Percentiles rank a stretch among this genome's conserved stretches.
phyloP scores from a whole-genome alignment of 2,329 filamentous ascomycete species.

The Paecilomyces sp. region DNA sequence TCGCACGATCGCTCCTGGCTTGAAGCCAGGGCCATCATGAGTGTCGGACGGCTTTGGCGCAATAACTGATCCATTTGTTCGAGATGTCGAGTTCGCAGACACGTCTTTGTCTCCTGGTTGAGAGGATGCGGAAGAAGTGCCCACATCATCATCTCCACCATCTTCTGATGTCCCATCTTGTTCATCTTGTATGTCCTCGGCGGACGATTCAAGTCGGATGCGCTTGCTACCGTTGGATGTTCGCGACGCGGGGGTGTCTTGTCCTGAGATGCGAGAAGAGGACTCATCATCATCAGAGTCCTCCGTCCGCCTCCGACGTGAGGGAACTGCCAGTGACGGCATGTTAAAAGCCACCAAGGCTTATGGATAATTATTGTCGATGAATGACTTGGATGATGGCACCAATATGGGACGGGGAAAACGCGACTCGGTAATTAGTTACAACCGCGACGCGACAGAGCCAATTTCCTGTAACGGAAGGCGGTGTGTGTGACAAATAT shows the following conservation, averaged over 20 bases:
- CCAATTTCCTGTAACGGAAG: not conserved
- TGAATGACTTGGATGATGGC: not conserved
- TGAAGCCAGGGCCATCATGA: slow-evolving; percentile 6
- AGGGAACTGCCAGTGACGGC: not conserved
- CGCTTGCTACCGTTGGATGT: slow-evolving; percentile 25
- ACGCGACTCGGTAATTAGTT: not conserved
- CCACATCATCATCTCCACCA: slow-evolving; percentile 10
- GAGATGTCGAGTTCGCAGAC: not conserved
- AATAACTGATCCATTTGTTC: not conserved
- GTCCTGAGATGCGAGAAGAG: slow-evolving; percentile 8
- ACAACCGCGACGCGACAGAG: not conserved
- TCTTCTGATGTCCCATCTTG: slow-evolving; percentile 10
- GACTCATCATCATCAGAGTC: slow-evolving; percentile 18
- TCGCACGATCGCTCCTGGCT: slow-evolving; percentile 77
- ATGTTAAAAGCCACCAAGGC: not conserved
- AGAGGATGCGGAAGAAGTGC: not conserved
- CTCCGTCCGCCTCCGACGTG: slow-evolving; percentile 19
- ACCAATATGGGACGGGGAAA: not conserved
- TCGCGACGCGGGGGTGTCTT: slow-evolving; percentile 16
- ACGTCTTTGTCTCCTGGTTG: slow-evolving; percentile 1
- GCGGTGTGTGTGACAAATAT: not conserved
- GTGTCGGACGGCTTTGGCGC: slow-evolving; percentile 1
- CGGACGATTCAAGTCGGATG: slow-evolving; percentile 16
- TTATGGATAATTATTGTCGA: not conserved
- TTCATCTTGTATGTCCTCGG: slow-evolving; percentile 7